phyloP scores from a whole-genome alignment of 2,329 filamentous ascomycete genomes.

The Colletotrichum orchidophilum region DNA sequence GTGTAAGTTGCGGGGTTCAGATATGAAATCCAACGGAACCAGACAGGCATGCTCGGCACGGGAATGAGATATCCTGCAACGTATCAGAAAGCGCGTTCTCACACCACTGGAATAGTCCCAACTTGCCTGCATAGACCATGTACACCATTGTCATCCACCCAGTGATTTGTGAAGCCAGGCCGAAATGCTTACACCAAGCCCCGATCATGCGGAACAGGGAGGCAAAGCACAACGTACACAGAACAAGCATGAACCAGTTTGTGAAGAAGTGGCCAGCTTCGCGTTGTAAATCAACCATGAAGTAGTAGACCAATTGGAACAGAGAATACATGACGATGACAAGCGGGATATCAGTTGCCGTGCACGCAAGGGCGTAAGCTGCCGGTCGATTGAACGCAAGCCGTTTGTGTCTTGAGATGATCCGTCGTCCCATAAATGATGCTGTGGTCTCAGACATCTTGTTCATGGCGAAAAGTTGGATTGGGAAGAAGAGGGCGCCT shows the following conservation, averaged over 20 bases:
- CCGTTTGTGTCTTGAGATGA: constrained; percentile 57
- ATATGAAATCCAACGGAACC: constrained; percentile 81
- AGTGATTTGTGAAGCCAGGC: constrained; percentile 62
- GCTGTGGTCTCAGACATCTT: constrained; percentile 63
- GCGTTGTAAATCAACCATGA: constrained; percentile 57
- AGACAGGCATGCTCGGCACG: constrained; percentile 69
- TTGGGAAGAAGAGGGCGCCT: constrained; percentile 66
- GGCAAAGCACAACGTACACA: constrained; percentile 75
- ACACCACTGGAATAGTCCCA: background rate
- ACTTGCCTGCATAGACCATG: constrained; percentile 62
- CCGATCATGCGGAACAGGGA: constrained; percentile 80
- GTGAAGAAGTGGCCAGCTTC: constrained; percentile 76
- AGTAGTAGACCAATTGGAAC: constrained; percentile 64
- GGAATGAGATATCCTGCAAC: constrained; percentile 61
- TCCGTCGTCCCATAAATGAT: constrained; percentile 53
- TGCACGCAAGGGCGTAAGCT: constrained; percentile 61
- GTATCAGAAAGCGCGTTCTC: constrained; percentile 34
- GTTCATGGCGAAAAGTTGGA: constrained; percentile 66
- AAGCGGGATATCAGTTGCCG: constrained; percentile 64
- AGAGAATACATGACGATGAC: constrained; percentile 59
- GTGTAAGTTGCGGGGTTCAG: constrained; percentile 78
- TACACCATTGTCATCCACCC: constrained; percentile 67
- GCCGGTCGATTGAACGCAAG: constrained; percentile 62
- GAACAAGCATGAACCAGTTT: constrained; percentile 74
- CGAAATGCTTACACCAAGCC: constrained; percentile 71